These are phyloP conservation scores for Paraphoma sp. DNA, from an alignment of 2,329 filamentous ascomycete species.

Conservation along the genomic window DNA sequence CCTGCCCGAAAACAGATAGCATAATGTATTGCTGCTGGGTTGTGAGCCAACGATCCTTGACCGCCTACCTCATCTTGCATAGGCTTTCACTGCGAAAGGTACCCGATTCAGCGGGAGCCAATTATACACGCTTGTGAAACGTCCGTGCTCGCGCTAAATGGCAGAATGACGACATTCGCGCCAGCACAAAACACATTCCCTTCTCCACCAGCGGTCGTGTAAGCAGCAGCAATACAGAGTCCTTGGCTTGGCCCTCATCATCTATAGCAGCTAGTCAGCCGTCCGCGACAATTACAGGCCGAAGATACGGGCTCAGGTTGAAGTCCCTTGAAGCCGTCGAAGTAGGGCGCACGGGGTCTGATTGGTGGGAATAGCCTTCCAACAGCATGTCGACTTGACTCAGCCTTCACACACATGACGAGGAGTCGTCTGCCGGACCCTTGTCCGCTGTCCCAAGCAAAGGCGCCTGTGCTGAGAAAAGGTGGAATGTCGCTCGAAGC, in stretches of 20 bases:
- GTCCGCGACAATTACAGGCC: slow-evolving; percentile 18
- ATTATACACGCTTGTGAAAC: slow-evolving; percentile 8
- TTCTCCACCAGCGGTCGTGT: slow-evolving; percentile 17
- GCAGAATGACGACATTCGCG: slow-evolving; percentile 17
- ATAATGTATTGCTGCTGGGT: background rate
- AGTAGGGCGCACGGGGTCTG: slow-evolving; percentile 2
- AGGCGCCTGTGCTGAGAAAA: slow-evolving; percentile 2
- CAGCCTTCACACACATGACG: slow-evolving; percentile 16
- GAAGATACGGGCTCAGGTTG: slow-evolving; percentile 10
- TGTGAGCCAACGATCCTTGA: slow-evolving; percentile 11
- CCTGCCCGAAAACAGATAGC: background rate
- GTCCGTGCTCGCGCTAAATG: slow-evolving; percentile 11
- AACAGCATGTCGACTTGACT: slow-evolving; percentile 8
- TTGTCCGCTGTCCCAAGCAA: background rate
- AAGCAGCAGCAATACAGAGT: slow-evolving; percentile 21
- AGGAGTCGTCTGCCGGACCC: background rate
- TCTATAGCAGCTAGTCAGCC: slow-evolving; percentile 19
- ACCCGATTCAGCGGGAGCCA: slow-evolving; percentile 20
- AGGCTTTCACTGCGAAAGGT: slow-evolving; percentile 16
- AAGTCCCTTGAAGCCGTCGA: background rate
- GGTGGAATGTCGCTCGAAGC: slow-evolving; percentile 26
- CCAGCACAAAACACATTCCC: slow-evolving; percentile 18
- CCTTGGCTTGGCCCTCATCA: slow-evolving; percentile 36
- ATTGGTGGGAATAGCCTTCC: slow-evolving; percentile 22
- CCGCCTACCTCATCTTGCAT: slow-evolving; percentile 30